These are phyloP conservation scores for Blastobotrys robertii DNA, from an alignment of 805 yeast genomes.

Conservation along the genomic window DNA sequence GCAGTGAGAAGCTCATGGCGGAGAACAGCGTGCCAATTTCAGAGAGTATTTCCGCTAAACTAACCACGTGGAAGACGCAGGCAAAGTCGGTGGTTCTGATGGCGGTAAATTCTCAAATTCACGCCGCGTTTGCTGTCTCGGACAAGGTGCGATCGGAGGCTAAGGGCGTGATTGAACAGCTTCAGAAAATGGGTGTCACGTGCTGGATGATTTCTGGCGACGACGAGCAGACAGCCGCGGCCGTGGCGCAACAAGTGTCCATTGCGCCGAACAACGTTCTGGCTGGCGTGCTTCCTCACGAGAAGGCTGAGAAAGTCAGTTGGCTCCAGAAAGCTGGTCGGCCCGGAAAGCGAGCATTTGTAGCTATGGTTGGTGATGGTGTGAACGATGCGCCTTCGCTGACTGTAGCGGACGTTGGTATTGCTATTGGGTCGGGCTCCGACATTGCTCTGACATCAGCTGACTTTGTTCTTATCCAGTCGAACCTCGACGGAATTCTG, in stretches of 20 bases:
- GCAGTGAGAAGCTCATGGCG: constrained; percentile 50
- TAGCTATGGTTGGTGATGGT: constrained; percentile 81
- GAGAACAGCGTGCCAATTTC: constrained; percentile 38
- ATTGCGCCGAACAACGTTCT: constrained; percentile 43
- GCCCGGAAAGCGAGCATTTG: constrained; percentile 28
- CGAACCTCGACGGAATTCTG: constrained; percentile 41
- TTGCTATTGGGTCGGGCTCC: constrained; percentile 67
- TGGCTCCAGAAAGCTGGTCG: constrained; percentile 41
- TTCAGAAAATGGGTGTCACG: constrained; percentile 36
- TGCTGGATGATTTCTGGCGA: constrained; percentile 79
- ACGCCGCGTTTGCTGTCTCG: constrained; percentile 47
- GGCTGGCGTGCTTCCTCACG: constrained; percentile 66
- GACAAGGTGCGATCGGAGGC: constrained; percentile 50
- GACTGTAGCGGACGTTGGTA: constrained; percentile 65
- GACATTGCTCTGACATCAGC: constrained; percentile 68
- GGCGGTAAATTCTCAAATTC: constrained; percentile 35
- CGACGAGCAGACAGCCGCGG: constrained; percentile 53
- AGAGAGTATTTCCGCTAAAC: constrained; percentile 25
- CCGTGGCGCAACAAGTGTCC: constrained; percentile 56
- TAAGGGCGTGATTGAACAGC: constrained; percentile 35
- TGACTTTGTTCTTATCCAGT: constrained; percentile 54
- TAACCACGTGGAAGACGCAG: constrained; percentile 48
- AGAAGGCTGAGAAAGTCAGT: constrained; percentile 51
- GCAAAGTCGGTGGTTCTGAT: constrained; percentile 57
- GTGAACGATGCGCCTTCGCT: constrained; percentile 78